A percentile compares a stretch with the other conserved stretches of the same genome.
These are phyloP conservation scores for Ephemerocybe angulata DNA, from an alignment of 768 basidiomycete species.

Conservation along the genomic window DNA sequence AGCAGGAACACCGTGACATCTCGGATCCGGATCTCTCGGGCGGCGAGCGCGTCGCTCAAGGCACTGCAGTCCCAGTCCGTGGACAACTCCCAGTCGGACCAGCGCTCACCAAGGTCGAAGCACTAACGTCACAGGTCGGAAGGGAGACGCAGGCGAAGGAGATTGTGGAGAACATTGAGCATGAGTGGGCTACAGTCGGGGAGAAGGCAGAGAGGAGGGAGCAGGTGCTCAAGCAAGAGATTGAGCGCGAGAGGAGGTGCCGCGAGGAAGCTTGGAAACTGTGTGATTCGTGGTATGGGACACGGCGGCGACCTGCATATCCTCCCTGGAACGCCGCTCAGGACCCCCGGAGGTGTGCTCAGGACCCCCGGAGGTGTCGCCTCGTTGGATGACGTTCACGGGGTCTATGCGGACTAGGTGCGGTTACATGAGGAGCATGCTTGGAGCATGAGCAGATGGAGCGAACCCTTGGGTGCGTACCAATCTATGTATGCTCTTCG, in stretches of 20 bases:
- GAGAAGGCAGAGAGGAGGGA: constrained; percentile 69
- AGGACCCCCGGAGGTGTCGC: constrained; percentile 20
- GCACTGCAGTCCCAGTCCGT: constrained; percentile 69
- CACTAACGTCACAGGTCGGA: constrained; percentile 67
- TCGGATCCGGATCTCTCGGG: no score
- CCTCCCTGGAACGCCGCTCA: constrained; percentile 50
- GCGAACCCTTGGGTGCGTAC: constrained; percentile 67
- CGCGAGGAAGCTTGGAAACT: constrained; percentile 68
- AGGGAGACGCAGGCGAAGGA: constrained; percentile 82
- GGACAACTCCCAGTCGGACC: constrained; percentile 66
- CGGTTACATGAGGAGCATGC: constrained; percentile 76
- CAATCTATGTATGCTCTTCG: background rate
- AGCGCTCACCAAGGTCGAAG: constrained; percentile 74
- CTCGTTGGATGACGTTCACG: constrained; percentile 78
- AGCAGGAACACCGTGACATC: constrained; percentile 63
- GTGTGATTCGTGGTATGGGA: constrained; percentile 68
- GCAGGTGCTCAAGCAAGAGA: constrained; percentile 60
- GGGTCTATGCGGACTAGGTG: constrained; percentile 89
- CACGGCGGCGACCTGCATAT: no score
- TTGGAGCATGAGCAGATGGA: constrained; percentile 86
- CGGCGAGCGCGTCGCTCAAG: constrained; percentile 59
- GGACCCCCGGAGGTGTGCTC: no score
- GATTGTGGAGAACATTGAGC: constrained; percentile 78
- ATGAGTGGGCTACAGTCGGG: constrained; percentile 73
- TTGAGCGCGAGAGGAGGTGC: constrained; percentile 75